A percentile compares a stretch with the other conserved stretches of the same genome.
These are phyloP conservation scores for Blastobotrys peoriensis DNA, from an alignment of 805 yeast species.

Conservation along the genomic window DNA sequence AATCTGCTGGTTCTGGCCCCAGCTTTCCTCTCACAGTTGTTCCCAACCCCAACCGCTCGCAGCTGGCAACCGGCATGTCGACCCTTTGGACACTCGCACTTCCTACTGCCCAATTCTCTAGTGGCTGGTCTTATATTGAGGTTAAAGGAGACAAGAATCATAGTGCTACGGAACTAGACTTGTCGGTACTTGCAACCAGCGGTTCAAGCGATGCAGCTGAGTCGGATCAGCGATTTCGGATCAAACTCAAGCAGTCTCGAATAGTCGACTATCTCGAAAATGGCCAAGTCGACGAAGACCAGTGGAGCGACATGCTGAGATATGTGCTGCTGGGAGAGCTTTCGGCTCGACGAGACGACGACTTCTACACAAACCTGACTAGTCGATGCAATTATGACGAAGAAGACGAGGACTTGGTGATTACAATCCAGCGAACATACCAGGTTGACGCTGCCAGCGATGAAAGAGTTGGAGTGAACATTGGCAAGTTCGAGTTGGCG, in stretches of 20 bases:
- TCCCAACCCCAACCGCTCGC: too few relatives aligned
- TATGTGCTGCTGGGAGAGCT: slow-evolving; percentile 7
- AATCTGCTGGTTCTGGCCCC: too few relatives aligned
- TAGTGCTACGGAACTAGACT: background rate
- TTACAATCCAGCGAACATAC: slow-evolving; percentile 4
- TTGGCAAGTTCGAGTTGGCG: slow-evolving; percentile 3
- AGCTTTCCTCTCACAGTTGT: too few relatives aligned
- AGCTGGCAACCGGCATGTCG: too few relatives aligned
- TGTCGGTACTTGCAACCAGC: background rate
- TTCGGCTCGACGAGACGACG: background rate
- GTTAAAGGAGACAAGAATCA: background rate
- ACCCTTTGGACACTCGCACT: background rate
- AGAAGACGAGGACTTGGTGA: slow-evolving; percentile 6
- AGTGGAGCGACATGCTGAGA: slow-evolving; percentile 1
- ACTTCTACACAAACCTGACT: background rate
- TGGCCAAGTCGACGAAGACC: background rate
- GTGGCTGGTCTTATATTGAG: background rate
- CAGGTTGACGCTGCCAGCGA: slow-evolving; percentile 3
- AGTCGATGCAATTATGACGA: slow-evolving; percentile 2
- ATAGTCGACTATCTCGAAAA: background rate
- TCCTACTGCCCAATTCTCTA: background rate
- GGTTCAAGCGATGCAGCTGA: background rate
- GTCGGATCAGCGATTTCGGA: background rate
- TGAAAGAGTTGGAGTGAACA: slow-evolving; percentile 4
- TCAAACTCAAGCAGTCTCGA: background rate